Evolutionary conservation across 805 yeast genomes (phyloP).

Genomic region (Pichia exigua): DNA sequence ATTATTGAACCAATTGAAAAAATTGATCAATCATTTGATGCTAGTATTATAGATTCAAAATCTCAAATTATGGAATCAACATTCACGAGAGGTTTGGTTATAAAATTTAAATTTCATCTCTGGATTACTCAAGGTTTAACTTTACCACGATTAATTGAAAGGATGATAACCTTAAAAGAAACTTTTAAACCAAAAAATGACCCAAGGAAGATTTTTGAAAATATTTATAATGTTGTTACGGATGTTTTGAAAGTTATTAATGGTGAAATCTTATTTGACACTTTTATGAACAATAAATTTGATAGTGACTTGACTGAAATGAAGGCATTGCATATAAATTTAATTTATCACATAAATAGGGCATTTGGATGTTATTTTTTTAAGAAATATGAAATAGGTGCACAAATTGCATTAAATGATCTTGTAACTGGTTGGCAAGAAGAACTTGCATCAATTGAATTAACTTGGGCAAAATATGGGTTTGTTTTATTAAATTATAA

Average conservation of each 20-base stretch:
- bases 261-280: conserved; percentile 5
- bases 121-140: conserved; percentile 14
- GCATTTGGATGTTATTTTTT: conserved; percentile 5
- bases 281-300: neutral
- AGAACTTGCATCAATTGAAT: conserved; percentile 1
- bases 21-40: conserved; percentile 19
- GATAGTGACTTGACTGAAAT: neutral
- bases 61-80: conserved; percentile 1
- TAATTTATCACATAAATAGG: neutral
- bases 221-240: neutral
- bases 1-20: conserved; percentile 35
- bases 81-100: neutral
- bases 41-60: conserved; percentile 13
- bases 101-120: conserved; percentile 11
- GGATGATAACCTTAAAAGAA: conserved; percentile 3
- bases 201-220: neutral
- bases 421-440: neutral
- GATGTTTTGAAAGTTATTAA: conserved; percentile 3
- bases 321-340: neutral
- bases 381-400: conserved; percentile 9
- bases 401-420: conserved; percentile 3
- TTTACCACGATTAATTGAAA: conserved; percentile 6
- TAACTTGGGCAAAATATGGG: conserved; percentile 11
- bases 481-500: conserved; percentile 11
- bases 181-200: conserved; percentile 1